A percentile compares a stretch with the other conserved stretches of the same genome.
phyloP scores from a whole-genome alignment of 2,329 filamentous ascomycete species.

The Emmonsiellopsis sp. region DNA sequence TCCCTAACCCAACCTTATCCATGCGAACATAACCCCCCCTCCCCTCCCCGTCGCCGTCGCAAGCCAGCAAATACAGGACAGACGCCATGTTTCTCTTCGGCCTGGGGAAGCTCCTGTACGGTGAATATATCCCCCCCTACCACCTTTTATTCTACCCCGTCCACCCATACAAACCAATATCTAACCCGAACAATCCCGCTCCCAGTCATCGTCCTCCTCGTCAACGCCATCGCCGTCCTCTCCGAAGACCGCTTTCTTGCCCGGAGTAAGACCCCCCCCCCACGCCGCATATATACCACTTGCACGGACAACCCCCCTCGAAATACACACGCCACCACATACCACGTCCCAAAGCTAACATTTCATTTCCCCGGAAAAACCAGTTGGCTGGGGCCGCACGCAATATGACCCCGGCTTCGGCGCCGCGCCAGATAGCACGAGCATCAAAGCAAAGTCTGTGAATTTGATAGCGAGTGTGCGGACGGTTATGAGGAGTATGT shows the following conservation, averaged over 20 bases:
- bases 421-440: constrained; percentile 58
- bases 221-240: constrained; percentile 88
- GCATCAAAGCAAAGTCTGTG: constrained; percentile 77
- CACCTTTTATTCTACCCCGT: not conserved
- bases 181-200: constrained; percentile 4
- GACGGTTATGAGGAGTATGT: constrained; percentile 83
- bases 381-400: constrained; percentile 69
- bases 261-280: constrained; percentile 48
- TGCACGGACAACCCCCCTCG: not conserved
- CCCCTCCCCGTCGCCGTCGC: not conserved
- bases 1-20: not conserved
- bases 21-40: constrained; percentile 10
- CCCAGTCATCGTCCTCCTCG: constrained; percentile 70
- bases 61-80: not conserved
- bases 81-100: constrained; percentile 61
- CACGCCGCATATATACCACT: constrained; percentile 4
- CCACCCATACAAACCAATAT: constrained; percentile 13
- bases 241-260: constrained; percentile 92
- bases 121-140: constrained; percentile 30
- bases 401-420: constrained; percentile 68
- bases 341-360: not conserved
- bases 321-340: not conserved
- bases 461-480: constrained; percentile 84
- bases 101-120: constrained; percentile 64
- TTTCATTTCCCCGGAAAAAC: not conserved